Conservation (phyloP, 108 stramenopile species). For the Cyclotella choctawhatcheeana region DNA sequence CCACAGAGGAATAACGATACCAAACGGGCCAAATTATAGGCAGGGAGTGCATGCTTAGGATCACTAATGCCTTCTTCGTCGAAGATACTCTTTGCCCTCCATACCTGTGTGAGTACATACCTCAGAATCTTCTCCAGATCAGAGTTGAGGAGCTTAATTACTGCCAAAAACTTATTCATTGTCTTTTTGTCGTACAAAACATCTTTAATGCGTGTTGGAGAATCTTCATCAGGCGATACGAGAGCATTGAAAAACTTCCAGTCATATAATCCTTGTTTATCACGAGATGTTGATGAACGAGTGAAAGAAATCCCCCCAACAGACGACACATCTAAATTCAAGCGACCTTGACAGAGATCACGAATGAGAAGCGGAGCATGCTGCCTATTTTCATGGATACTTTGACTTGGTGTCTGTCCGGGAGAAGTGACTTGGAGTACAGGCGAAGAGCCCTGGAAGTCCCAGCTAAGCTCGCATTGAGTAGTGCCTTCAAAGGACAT, state of each 20-base stretch:
- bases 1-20: constrained; percentile 77
- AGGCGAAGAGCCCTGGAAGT: constrained; percentile 85
- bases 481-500: constrained; percentile 86
- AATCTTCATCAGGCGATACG: constrained; percentile 83
- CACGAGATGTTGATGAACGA: constrained; percentile 78
- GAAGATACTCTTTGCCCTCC: constrained; percentile 87
- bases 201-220: constrained; percentile 68
- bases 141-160: constrained; percentile 74
- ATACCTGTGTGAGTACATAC: constrained; percentile 70
- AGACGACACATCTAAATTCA: constrained; percentile 82
- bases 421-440: constrained; percentile 78
- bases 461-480: constrained; percentile 84
- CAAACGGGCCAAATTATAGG: constrained; percentile 77
- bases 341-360: constrained; percentile 83
- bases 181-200: constrained; percentile 86
- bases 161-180: constrained; percentile 79
- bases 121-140: constrained; percentile 66
- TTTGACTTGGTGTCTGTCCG: constrained; percentile 71
- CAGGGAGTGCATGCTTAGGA: constrained; percentile 83
- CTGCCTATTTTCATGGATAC: constrained; percentile 76
- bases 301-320: constrained; percentile 86
- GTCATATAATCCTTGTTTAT: constrained; percentile 82
- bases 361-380: constrained; percentile 77
- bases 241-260: constrained; percentile 93
- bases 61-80: constrained; percentile 82